Evolutionary conservation across 2,329 filamentous ascomycete species (phyloP).

Genomic region (Penicillium oxalicum): DNA sequence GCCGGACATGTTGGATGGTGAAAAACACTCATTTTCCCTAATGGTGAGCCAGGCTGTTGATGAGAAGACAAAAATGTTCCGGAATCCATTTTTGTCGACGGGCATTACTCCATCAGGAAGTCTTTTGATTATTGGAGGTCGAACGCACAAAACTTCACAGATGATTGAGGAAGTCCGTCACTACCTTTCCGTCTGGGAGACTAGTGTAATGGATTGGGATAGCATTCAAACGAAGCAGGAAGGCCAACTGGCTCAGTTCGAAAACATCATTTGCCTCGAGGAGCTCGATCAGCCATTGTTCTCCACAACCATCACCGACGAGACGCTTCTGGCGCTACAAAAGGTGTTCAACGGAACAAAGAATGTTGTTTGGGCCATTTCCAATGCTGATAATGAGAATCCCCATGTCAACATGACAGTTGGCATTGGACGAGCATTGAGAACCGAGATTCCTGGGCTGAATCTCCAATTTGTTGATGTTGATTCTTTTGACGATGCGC

Average conservation of each 20-base stretch:
- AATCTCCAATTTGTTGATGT: neutral
- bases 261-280: no score
- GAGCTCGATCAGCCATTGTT: no score
- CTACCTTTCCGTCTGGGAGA: neutral
- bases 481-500: neutral
- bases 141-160: no score
- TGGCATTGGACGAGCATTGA: neutral
- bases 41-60: conserved; percentile 24
- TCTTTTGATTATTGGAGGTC: neutral
- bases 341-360: neutral
- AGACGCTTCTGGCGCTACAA: neutral
- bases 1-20: neutral
- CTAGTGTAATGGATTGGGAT: neutral
- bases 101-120: neutral
- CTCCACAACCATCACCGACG: neutral
- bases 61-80: neutral
- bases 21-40: conserved; percentile 5
- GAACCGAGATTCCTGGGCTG: neutral
- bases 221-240: neutral
- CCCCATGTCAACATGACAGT: neutral
- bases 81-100: neutral
- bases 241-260: no score
- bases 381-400: neutral
- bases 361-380: neutral
- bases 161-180: neutral